Evolutionary conservation across 2,329 filamentous ascomycete genomes (phyloP), one percentile per base, ranked within the genome.

Genomic region (Albophoma yamanashiensis): DNA sequence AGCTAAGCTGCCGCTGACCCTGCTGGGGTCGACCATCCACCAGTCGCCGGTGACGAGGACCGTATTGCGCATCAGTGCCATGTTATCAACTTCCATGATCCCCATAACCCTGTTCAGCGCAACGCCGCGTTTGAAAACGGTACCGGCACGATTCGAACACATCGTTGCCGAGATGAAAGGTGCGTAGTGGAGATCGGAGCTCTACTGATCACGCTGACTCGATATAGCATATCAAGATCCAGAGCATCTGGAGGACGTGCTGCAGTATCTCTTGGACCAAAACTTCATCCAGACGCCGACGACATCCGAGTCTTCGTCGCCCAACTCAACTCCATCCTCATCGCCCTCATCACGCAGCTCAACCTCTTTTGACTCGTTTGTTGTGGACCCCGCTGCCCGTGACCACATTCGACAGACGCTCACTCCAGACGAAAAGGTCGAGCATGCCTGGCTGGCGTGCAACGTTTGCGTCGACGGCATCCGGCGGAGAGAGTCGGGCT

Each of bases 381-480:
- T 68, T 52, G 62, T 69, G 17, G 67, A 69, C 12, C 45, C 62
- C 8, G 59, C 59, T 7, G 67, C 66, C 8, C 66, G 67, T 12
- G 62, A 62, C 2, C 62, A 64, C 20, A 62, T 68, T n/a, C 66
- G 67, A 4, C 61, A 62, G 15, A 59, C 59, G 8, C 58, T 69
- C 12, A 62, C 61, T 17, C 45, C 61, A 17, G 63, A 62, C 20
- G 66, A 67, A 27, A 62, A 63, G 52, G 55, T 62, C 6, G 61
- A 65, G 34, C 59, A 64, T 38, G 66, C 67, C 7, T 68, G 67
- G 64, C 59, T 68, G 43, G 67, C 67, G 3, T 69, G 67, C 57
- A 66, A 62, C 20, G 58, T 67, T 2, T 68, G 67, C 55, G 64
- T 65, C 14, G 63, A 67, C 40, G 64, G 64, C 20, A 66, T 69